Evolutionary conservation across 2,329 filamentous ascomycete genomes (phyloP).

Genomic region (Calcarisporium arbuscula): DNA sequence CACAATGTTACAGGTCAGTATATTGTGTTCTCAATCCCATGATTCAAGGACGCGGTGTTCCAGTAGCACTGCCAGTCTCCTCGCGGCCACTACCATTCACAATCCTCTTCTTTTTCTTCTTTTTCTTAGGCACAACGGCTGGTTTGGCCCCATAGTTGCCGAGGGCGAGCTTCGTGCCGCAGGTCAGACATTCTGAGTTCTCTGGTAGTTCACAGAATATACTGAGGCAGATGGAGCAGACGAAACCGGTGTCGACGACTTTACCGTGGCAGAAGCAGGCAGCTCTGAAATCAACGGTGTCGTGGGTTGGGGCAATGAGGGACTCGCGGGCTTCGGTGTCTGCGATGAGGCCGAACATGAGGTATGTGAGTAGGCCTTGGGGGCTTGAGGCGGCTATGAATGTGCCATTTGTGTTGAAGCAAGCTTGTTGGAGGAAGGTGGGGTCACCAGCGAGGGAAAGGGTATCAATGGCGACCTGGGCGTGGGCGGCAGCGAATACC

Average conservation of each 20-base stretch:
- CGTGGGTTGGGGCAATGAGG: slow-evolving; percentile 72
- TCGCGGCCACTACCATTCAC: slow-evolving; percentile 46
- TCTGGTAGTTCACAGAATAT: slow-evolving; percentile 71
- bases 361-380: slow-evolving; percentile 75
- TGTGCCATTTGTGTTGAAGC: slow-evolving; percentile 54
- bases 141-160: slow-evolving; percentile 70
- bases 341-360: slow-evolving; percentile 90
- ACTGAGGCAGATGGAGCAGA: slow-evolving; percentile 92
- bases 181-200: slow-evolving; percentile 71
- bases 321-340: slow-evolving; percentile 48
- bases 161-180: slow-evolving; percentile 71
- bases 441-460: slow-evolving; percentile 78
- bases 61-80: slow-evolving; percentile 53
- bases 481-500: slow-evolving; percentile 89
- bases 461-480: slow-evolving; percentile 86
- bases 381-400: slow-evolving; percentile 50
- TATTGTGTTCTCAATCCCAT: slow-evolving; percentile 19
- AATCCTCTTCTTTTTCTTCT: slow-evolving; percentile 69
- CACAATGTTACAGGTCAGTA: no score
- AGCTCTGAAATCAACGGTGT: slow-evolving; percentile 92
- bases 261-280: slow-evolving; percentile 94
- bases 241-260: slow-evolving; percentile 87
- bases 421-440: slow-evolving; percentile 89
- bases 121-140: slow-evolving; percentile 64
- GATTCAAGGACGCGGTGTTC: slow-evolving; percentile 46